phyloP scores from a whole-genome alignment of 2,329 filamentous ascomycete species.

The Talaromyces piceae region DNA sequence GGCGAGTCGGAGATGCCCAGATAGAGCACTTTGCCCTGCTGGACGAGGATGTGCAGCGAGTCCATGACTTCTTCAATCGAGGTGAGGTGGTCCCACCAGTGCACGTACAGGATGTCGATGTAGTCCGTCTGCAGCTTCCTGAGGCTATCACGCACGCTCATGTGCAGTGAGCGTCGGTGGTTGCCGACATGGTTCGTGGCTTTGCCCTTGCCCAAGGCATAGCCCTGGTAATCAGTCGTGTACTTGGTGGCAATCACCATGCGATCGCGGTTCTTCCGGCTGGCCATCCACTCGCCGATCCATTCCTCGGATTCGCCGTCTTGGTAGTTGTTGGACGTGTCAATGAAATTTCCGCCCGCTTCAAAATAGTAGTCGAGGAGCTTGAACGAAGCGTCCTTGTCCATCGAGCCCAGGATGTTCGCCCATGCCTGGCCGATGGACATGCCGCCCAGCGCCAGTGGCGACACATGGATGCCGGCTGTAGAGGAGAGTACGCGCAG shows the following conservation, averaged over 20 bases:
- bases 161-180: conserved; percentile 33
- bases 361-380: conserved; percentile 61
- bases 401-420: conserved; percentile 56
- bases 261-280: conserved; percentile 56
- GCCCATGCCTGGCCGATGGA: conserved; percentile 36
- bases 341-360: conserved; percentile 66
- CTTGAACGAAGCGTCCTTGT: conserved; percentile 53
- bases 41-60: conserved; percentile 31
- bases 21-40: conserved; percentile 36
- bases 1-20: conserved; percentile 35
- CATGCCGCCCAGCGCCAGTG: conserved; percentile 42
- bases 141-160: conserved; percentile 39
- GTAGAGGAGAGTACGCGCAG: conserved; percentile 61
- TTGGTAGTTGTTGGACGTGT: conserved; percentile 64
- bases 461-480: conserved; percentile 60
- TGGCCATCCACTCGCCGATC: conserved; percentile 65
- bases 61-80: conserved; percentile 34
- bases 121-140: conserved; percentile 47
- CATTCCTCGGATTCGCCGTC: conserved; percentile 56
- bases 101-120: conserved; percentile 49
- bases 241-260: conserved; percentile 67
- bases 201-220: conserved; percentile 34
- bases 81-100: conserved; percentile 45
- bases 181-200: conserved; percentile 41
- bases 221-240: conserved; percentile 48